Conservation (phyloP, 1,284 basidiomycete genomes). For the Cerrena zonata region DNA sequence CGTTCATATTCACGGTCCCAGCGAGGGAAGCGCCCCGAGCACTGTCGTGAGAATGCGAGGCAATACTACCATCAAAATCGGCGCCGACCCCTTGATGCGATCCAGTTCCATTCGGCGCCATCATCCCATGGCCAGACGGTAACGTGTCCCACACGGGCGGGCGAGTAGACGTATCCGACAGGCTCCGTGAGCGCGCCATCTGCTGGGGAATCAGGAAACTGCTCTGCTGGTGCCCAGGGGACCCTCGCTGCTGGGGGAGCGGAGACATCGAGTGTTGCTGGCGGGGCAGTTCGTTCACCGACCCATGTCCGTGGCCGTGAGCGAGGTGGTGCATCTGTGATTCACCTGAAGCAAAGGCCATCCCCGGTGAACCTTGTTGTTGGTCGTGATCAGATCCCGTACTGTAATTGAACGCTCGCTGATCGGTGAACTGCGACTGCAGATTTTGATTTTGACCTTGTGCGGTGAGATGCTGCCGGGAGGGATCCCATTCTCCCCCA, state of each 20-base stretch:
- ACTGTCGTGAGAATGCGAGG: conserved; percentile 15
- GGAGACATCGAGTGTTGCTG: conserved; percentile 13
- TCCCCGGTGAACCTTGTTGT: conserved; percentile 15
- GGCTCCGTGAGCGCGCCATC: conserved; percentile 43
- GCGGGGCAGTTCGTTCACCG: no score
- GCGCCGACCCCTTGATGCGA: conserved; percentile 22
- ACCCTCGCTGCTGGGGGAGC: conserved; percentile 2
- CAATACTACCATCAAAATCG: conserved; percentile 10
- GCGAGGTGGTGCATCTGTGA: conserved; percentile 5
- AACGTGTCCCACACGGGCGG: conserved; percentile 49
- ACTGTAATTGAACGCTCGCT: conserved; percentile 20
- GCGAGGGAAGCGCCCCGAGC: conserved; percentile 12
- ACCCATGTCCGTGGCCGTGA: no score
- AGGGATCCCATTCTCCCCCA: conserved; percentile 19
- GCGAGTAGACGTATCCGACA: conserved; percentile 56
- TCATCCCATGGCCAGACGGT: conserved; percentile 28
- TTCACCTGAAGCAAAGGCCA: conserved; percentile 16
- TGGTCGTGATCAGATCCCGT: conserved; percentile 21
- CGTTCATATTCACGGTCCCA: conserved; percentile 43
- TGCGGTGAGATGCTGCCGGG: conserved; percentile 12
- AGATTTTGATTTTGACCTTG: conserved; percentile 10
- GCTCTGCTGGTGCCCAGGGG: conserved; percentile 17
- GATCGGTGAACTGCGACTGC: conserved; percentile 25
- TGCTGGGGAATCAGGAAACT: conserved; percentile 30
- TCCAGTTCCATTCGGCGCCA: conserved; percentile 9